Base-by-base conservation (phyloP, 139 green algal genomes). In the Diplosphaera chodatii region DNA sequence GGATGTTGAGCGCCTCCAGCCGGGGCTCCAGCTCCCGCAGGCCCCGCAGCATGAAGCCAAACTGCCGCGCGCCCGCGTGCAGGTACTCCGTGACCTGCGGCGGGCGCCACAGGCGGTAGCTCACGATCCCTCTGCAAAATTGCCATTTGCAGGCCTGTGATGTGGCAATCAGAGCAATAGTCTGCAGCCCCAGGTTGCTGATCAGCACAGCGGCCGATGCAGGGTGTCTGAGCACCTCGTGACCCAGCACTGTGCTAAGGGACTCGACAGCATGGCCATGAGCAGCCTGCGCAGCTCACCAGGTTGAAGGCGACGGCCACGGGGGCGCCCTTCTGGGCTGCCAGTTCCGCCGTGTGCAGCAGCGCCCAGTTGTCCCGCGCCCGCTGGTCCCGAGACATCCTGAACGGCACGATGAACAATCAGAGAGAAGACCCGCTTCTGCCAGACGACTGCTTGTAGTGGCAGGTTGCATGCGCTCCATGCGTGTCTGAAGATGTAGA, bases 321-420 rank as follows among this genome's bases (percentile, higher is more conserved):
- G 2, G 85, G 81, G 2, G 76, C 69, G 1, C 67, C 66, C 0
- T 32, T 69, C 56, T 79, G 67, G 10, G 69, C 63, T 2, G 90
- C 92, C 40, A 83, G 33, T 67, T 96, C 84, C 16, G 77, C 66
- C 0, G 94, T 94, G 62, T 96, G 79, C 22, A 98, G 80, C 68
- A 98, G 84, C 1, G 94, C 94, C 92, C 94, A 98, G 83, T 98
- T 98, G 81, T 98, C 92, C 0, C 62, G n/a, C 33, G 92, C 78
- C 1, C 94, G 81, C 80, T 98, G 92, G 74, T 98, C 94, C 4
- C 94, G 78, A 0, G 85, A 93, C 90, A 96, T 96, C 91, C 91
- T 80, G 69, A 41, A 68, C n/a, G n/a, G n/a, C n/a, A n/a, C n/a
- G n/a, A n/a, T n/a, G n/a, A n/a, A n/a, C n/a, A n/a, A n/a, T n/a